Conservation (phyloP, 169 alveolate species). For the Plasmodium gonderi region DNA sequence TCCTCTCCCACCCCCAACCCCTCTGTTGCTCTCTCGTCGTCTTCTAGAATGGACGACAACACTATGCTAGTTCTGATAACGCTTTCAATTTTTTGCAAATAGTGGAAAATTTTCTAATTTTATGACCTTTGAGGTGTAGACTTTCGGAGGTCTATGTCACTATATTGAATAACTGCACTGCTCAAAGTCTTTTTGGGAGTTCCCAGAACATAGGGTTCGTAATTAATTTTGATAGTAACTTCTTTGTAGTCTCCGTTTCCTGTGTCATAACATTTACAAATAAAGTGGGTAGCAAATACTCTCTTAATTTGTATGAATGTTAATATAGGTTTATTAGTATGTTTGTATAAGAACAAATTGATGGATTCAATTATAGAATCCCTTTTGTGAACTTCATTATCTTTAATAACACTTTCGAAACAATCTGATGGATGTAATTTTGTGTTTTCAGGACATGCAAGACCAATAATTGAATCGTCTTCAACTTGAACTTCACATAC, state of each 20-base stretch:
- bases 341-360: conserved; percentile 10
- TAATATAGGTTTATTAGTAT: conserved; percentile 29
- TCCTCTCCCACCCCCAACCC: too few species aligned
- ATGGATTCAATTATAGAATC: conserved; percentile 20
- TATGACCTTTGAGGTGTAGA: background rate
- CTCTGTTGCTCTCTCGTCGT: too few species aligned
- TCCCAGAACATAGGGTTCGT: conserved; percentile 43
- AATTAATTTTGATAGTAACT: conserved; percentile 27
- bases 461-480: conserved; percentile 46
- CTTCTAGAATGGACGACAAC: too few species aligned
- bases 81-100: too few species aligned
- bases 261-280: conserved; percentile 35
- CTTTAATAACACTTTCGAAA: conserved; percentile 31
- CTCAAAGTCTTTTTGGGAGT: conserved; percentile 4
- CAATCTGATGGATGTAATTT: conserved; percentile 63
- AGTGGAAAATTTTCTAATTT: too few species aligned
- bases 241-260: conserved; percentile 30
- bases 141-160: background rate
- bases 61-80: too few species aligned
- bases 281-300: background rate
- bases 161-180: conserved; percentile 18
- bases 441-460: conserved; percentile 54
- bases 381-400: conserved; percentile 4
- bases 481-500: conserved; percentile 43
- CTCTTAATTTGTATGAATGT: conserved; percentile 43